Evolutionary conservation across 495 filamentous ascomycete genomes (phyloP).

Genomic region (Evernia prunastri): DNA sequence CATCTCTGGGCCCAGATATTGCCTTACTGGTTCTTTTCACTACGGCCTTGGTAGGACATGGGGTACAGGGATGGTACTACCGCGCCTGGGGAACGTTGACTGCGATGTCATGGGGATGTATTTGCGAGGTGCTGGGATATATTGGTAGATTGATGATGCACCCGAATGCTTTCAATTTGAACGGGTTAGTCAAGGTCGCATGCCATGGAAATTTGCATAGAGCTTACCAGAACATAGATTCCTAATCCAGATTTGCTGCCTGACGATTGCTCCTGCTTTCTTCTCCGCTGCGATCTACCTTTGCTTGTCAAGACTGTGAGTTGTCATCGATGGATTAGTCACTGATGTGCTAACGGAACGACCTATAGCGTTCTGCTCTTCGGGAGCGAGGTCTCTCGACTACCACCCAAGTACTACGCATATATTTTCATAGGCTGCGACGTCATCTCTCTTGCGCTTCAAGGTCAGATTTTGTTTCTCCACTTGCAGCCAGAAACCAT

Average conservation of each 20-base stretch:
- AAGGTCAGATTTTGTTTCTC: slow-evolving; percentile 42
- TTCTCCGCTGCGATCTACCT: slow-evolving; percentile 59
- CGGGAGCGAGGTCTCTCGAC: slow-evolving; percentile 43
- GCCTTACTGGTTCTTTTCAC: slow-evolving; percentile 53
- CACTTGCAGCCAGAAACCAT: neutral
- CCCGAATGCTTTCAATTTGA: slow-evolving; percentile 50
- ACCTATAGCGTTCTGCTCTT: slow-evolving; percentile 48
- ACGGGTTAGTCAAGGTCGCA: slow-evolving; percentile 26
- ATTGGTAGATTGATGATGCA: slow-evolving; percentile 52
- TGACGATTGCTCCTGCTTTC: slow-evolving; percentile 59
- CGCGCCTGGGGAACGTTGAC: slow-evolving; percentile 54
- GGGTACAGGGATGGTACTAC: slow-evolving; percentile 48
- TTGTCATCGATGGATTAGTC: neutral
- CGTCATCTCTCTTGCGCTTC: slow-evolving; percentile 53
- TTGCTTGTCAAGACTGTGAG: slow-evolving; percentile 36
- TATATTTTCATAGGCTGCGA: slow-evolving; percentile 61
- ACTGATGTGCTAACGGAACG: slow-evolving; percentile 52
- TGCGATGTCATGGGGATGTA: slow-evolving; percentile 44
- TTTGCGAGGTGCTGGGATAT: slow-evolving; percentile 50
- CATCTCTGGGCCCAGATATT: slow-evolving; percentile 54
- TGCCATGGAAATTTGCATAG: no score
- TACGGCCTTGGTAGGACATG: slow-evolving; percentile 38
- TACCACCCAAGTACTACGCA: slow-evolving; percentile 54
- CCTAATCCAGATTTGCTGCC: slow-evolving; percentile 58
- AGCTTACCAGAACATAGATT: slow-evolving; percentile 37